Conservation (phyloP, 352 stramenopile species). For the Phytophthora idaei region DNA sequence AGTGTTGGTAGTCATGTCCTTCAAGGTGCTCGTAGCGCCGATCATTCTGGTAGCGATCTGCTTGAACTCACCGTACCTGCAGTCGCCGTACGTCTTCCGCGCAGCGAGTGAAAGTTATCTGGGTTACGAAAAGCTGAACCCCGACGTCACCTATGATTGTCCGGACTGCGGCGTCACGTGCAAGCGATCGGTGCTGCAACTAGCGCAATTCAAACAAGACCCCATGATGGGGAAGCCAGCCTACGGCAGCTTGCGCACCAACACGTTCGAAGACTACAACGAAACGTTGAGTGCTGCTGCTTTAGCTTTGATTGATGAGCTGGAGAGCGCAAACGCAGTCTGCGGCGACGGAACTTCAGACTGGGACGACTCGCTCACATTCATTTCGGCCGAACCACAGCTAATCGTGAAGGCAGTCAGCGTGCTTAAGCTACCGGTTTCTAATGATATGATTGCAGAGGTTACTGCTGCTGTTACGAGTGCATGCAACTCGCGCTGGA, state of each 20-base stretch:
- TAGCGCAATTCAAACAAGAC: conserved; percentile 35
- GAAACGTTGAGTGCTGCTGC: conserved; percentile 28
- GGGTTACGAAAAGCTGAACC: conserved; percentile 32
- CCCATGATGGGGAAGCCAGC: conserved; percentile 41
- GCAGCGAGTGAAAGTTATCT: conserved; percentile 38
- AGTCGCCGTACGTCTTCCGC: conserved; percentile 43
- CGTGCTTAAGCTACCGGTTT: conserved; percentile 28
- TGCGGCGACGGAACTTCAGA: conserved; percentile 35
- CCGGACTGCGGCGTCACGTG: conserved; percentile 34
- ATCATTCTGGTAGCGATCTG: conserved; percentile 42
- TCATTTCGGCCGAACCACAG: conserved; percentile 30
- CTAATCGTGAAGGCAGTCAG: conserved; percentile 33
- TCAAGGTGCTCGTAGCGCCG: conserved; percentile 42
- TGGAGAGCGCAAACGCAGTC: conserved; percentile 20
- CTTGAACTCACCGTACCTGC: conserved; percentile 39
- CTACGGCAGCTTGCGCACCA: conserved; percentile 34
- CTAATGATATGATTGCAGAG: conserved; percentile 32
- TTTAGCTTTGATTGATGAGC: conserved; percentile 18
- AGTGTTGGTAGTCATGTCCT: conserved; percentile 42
- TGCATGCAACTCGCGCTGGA: conserved; percentile 34
- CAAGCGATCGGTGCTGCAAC: conserved; percentile 30
- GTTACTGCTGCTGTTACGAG: conserved; percentile 14
- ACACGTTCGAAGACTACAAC: conserved; percentile 37
- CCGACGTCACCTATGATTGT: conserved; percentile 33
- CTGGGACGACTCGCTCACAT: conserved; percentile 35